Percentiles rank a stretch among this genome's conserved stretches.
Evolutionary conservation across 2,329 filamentous ascomycete genomes (phyloP).

Genomic region (Aspergillus sp.): DNA sequence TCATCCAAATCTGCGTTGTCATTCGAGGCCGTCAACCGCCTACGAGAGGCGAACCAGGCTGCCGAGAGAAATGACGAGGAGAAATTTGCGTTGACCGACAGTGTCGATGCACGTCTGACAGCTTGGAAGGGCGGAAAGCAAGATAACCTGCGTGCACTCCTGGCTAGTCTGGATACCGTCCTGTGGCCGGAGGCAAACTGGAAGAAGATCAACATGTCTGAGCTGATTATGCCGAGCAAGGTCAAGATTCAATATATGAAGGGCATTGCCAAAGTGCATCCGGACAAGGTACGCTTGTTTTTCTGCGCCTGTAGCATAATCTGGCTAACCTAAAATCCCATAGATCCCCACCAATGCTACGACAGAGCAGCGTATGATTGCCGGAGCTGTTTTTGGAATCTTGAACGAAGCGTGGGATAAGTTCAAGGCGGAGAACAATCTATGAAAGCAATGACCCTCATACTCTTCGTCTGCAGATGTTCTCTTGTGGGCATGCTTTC

Average conservation of each 20-base stretch:
- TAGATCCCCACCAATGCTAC: slow-evolving; percentile 67
- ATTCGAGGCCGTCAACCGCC: slow-evolving; percentile 77
- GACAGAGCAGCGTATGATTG: slow-evolving; percentile 70
- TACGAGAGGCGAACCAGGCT: slow-evolving; percentile 82
- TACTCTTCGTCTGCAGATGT: neutral
- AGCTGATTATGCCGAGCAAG: slow-evolving; percentile 88
- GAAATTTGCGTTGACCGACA: slow-evolving; percentile 85
- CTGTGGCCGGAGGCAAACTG: slow-evolving; percentile 91
- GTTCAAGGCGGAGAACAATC: slow-evolving; percentile 66
- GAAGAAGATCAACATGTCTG: slow-evolving; percentile 95
- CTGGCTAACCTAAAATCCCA: neutral
- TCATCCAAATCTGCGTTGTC: slow-evolving; percentile 43
- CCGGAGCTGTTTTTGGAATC: slow-evolving; percentile 66
- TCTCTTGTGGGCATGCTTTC: neutral
- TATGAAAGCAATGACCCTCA: slow-evolving; percentile 40
- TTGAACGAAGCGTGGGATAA: slow-evolving; percentile 72
- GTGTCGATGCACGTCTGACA: slow-evolving; percentile 77
- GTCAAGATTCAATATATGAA: slow-evolving; percentile 99
- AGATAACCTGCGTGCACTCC: slow-evolving; percentile 85
- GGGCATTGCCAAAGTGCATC: slow-evolving; percentile 97
- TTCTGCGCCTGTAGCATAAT: neutral
- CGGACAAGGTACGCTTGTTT: slow-evolving; percentile 79
- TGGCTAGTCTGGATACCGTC: slow-evolving; percentile 85
- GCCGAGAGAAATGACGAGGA: slow-evolving; percentile 89
- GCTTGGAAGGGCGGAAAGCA: slow-evolving; percentile 89